Conservation (phyloP, 2,329 filamentous ascomycete genomes). For the Niveomyces coronatus region DNA sequence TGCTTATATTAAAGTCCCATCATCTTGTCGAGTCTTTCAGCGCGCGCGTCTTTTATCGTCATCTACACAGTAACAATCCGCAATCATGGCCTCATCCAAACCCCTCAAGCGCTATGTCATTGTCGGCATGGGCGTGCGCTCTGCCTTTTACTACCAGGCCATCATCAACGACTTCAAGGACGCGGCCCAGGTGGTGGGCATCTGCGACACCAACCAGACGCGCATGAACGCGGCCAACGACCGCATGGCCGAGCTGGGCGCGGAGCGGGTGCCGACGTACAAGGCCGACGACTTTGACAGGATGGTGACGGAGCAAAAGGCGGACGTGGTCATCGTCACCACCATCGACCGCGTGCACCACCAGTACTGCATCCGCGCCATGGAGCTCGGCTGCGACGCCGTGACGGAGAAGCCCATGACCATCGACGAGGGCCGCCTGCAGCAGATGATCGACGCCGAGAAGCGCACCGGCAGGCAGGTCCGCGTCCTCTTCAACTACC, state of each 20-base stretch:
- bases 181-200: slow-evolving; percentile 28
- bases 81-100: background rate
- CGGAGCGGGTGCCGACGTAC: slow-evolving; percentile 29
- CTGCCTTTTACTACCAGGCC: slow-evolving; percentile 33
- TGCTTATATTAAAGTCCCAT: no score
- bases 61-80: no score
- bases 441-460: slow-evolving; percentile 33
- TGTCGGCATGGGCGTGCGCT: slow-evolving; percentile 33
- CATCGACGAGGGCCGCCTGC: slow-evolving; percentile 34
- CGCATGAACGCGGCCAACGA: slow-evolving; percentile 32
- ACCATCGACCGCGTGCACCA: slow-evolving; percentile 39
- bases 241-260: slow-evolving; percentile 24
- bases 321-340: slow-evolving; percentile 37
- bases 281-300: slow-evolving; percentile 33
- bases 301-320: slow-evolving; percentile 34
- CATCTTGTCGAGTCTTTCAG: no score
- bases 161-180: slow-evolving; percentile 29
- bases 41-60: no score
- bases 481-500: slow-evolving; percentile 40
- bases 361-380: slow-evolving; percentile 34
- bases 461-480: slow-evolving; percentile 32
- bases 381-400: slow-evolving; percentile 37
- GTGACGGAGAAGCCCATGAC: slow-evolving; percentile 44
- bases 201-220: slow-evolving; percentile 37
- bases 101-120: slow-evolving; percentile 23